phyloP scores from a whole-genome alignment of 164 flowering plant genomes.

The Liriodendron chinense region DNA sequence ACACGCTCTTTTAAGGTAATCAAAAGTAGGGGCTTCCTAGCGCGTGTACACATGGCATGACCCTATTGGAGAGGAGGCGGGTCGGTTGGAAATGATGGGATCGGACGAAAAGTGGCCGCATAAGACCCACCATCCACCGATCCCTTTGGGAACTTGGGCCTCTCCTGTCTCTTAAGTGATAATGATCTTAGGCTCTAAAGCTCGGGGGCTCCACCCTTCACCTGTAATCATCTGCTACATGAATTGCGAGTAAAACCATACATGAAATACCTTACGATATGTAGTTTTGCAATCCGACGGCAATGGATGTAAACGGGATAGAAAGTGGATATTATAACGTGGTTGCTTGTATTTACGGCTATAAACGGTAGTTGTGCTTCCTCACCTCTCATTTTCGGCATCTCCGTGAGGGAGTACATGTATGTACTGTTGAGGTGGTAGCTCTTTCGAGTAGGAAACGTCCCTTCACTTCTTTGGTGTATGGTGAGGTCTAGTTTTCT shows the following conservation, averaged over 20 bases:
- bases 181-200: neutral
- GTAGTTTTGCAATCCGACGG: too few species aligned
- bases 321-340: too few species aligned
- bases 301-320: too few species aligned
- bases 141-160: conserved; percentile 9
- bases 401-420: neutral
- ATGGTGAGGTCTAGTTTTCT: neutral
- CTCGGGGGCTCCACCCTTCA: neutral
- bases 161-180: neutral
- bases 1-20: too few species aligned
- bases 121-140: conserved; percentile 7
- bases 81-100: neutral
- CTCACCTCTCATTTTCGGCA: neutral
- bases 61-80: conserved; percentile 1
- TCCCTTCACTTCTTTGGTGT: neutral
- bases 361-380: too few species aligned
- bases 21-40: neutral
- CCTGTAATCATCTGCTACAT: neutral
- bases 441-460: neutral
- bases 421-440: neutral
- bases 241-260: neutral
- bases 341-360: too few species aligned
- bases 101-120: neutral
- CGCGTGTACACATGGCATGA: neutral
- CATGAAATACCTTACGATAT: neutral